Conservation (phyloP, 495 filamentous ascomycete genomes). For the Xylaria intraflava region DNA sequence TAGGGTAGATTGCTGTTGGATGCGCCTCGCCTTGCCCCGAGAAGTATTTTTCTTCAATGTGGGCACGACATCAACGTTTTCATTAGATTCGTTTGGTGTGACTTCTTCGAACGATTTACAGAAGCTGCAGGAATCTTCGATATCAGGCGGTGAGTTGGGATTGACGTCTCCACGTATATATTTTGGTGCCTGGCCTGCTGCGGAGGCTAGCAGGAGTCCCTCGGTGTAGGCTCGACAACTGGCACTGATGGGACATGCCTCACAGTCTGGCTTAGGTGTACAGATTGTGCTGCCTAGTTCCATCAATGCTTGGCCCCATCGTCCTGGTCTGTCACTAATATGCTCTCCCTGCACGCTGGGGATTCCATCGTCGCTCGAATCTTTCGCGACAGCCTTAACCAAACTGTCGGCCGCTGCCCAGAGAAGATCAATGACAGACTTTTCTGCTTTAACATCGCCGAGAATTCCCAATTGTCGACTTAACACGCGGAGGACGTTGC, state of each 20-base stretch:
- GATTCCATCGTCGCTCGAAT: constrained; percentile 1
- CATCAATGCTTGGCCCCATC: constrained; percentile 45
- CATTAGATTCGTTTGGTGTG: constrained; percentile 9
- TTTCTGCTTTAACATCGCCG: constrained; percentile 36
- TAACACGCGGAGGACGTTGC: constrained; percentile 42
- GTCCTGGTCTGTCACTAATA: constrained; percentile 32
- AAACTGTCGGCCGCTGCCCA: constrained; percentile 39
- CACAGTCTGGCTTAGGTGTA: constrained; percentile 40
- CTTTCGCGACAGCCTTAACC: constrained; percentile 33
- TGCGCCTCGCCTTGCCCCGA: constrained; percentile 9
- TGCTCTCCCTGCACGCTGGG: neutral
- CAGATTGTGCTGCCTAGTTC: constrained; percentile 44
- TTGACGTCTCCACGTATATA: neutral
- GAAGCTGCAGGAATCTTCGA: constrained; percentile 36
- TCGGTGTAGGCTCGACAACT: constrained; percentile 40
- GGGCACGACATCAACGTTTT: neutral
- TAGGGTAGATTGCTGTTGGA: constrained; percentile 12
- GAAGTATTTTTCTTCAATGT: constrained; percentile 1
- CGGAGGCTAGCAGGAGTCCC: constrained; percentile 23
- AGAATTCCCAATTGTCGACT: constrained; percentile 36
- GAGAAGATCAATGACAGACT: constrained; percentile 28
- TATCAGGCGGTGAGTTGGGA: constrained; percentile 17
- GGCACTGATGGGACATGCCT: constrained; percentile 32
- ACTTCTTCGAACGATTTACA: constrained; percentile 31
- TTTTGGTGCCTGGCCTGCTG: constrained; percentile 13